Conservation (phyloP, 495 filamentous ascomycete species). For the Tuber magnatum region DNA sequence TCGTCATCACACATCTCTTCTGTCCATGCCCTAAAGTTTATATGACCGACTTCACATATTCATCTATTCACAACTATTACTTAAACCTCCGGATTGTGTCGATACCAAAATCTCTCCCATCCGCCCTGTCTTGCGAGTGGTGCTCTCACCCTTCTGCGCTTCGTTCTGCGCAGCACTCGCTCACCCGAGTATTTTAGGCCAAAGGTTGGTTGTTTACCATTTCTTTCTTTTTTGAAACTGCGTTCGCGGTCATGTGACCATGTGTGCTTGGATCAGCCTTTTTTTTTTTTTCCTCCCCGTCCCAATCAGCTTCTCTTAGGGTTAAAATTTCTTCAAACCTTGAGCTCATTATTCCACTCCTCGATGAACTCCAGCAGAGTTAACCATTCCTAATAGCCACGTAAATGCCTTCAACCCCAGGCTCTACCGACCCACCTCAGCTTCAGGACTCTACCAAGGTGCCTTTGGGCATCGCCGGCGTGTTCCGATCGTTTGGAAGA, state of each 20-base stretch:
- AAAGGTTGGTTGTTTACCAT: constrained; percentile 31
- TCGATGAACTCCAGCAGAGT: neutral
- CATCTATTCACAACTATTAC: constrained; percentile 21
- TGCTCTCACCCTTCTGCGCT: constrained; percentile 36
- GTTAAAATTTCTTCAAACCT: constrained; percentile 2
- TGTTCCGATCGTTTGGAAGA: constrained; percentile 33
- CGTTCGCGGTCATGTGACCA: constrained; percentile 26
- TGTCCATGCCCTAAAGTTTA: constrained; percentile 31
- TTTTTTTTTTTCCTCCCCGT: constrained; percentile 17
- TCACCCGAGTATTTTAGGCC: constrained; percentile 33
- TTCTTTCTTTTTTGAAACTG: constrained; percentile 18
- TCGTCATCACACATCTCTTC: constrained; percentile 11
- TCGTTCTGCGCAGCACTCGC: constrained; percentile 38
- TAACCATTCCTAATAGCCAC: constrained; percentile 19
- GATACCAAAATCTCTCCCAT: constrained; percentile 12
- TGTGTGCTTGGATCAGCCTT: constrained; percentile 19
- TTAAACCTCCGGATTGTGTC: constrained; percentile 22
- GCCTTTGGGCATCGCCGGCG: constrained; percentile 33
- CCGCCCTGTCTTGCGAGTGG: constrained; percentile 32
- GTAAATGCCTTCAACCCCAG: constrained; percentile 38
- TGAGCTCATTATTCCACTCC: neutral
- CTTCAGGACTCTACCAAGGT: constrained; percentile 34
- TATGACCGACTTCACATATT: constrained; percentile 29
- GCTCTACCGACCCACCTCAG: constrained; percentile 30
- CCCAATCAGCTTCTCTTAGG: constrained; percentile 30